phyloP scores from a whole-genome alignment of 306 rosid species.

The Quercus rubra region DNA sequence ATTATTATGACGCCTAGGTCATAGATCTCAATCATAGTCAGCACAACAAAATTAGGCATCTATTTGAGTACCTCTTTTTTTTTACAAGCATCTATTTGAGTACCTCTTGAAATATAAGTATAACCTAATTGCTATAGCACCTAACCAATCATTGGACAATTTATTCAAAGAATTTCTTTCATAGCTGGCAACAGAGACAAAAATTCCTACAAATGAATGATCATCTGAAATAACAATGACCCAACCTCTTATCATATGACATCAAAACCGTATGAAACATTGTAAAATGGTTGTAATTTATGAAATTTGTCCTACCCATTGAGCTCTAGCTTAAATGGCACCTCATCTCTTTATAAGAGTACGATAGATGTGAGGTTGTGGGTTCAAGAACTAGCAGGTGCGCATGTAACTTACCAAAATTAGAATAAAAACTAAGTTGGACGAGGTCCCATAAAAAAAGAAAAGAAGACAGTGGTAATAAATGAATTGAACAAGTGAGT shows the following conservation, averaged over 20 bases:
- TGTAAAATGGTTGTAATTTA: slow-evolving; percentile 17
- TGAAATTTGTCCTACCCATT: slow-evolving; percentile 11
- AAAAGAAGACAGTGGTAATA: background rate
- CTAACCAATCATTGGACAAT: slow-evolving; percentile 13
- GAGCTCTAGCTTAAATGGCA: too few relatives aligned
- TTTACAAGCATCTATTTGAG: slow-evolving; percentile 13
- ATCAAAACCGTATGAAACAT: slow-evolving; percentile 7
- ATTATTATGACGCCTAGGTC: slow-evolving; percentile 21
- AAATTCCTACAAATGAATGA: slow-evolving; percentile 33
- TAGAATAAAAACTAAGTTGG: slow-evolving; percentile 7
- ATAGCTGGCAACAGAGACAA: slow-evolving; percentile 31
- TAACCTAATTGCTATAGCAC: background rate
- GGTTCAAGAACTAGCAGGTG: too few relatives aligned
- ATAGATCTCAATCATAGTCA: slow-evolving; percentile 23
- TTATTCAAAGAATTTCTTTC: slow-evolving; percentile 3
- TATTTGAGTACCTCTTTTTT: background rate
- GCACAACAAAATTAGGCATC: slow-evolving; percentile 32
- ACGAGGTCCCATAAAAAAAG: slow-evolving; percentile 1
- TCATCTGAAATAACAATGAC: slow-evolving; percentile 18
- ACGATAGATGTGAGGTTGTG: too few relatives aligned
- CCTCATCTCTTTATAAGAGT: too few relatives aligned
- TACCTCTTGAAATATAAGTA: background rate
- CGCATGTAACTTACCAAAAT: too few relatives aligned
- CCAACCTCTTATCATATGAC: slow-evolving; percentile 3
- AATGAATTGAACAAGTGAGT: background rate